Evolutionary conservation across 164 flowering plant species (phyloP), one percentile per base, ranked within the genome.

Genomic region (Dillenia turbinata): DNA sequence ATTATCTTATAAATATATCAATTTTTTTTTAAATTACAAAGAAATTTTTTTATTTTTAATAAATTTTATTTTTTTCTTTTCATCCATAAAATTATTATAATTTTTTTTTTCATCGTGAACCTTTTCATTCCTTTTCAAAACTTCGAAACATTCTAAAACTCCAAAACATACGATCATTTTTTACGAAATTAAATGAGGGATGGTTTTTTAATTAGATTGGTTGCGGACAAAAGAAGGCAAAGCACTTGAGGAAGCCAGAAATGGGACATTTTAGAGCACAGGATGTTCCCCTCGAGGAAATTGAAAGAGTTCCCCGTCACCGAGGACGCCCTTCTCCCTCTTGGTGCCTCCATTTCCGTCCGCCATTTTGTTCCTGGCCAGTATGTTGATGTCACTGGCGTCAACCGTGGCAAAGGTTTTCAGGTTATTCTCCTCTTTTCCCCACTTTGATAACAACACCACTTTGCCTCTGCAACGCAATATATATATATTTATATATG

Each of bases 341-440:
- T 88, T 72, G 99, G 99, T 62, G 81, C 93, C 0, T 56, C 77
- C 0, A 69, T 94, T 54, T 74, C 77, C 44, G 99, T 91, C 59
- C 96, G 97, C 26, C 99, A 94, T 81, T 94, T 94, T 74, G 81
- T 94, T 72, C 93, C 96, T 0, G 99, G 99, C 12, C 99, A 94
- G 66, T 86, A 77, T 67, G 90, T 94, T 11, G 99, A 94, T 75
- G 83, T 94, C 56, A 79, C 88, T 24, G 99, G 97, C 66, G 91
- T 89, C 67, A 79, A 95, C 1, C 78, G 67, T 52, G 99, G 99
- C 46, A 91, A 94, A 78, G 99, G 99, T 63, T 91, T 91, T 71
- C 99, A 93, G 98, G 98, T 92, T 59, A 58, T 2, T 53, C 49
- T 53, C 9, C 22, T 64, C 40, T 47, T 47, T 11, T 17, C n/a